These are phyloP conservation scores for Lablab purpureus DNA, from an alignment of 306 rosid genomes.

Conservation along the genomic window DNA sequence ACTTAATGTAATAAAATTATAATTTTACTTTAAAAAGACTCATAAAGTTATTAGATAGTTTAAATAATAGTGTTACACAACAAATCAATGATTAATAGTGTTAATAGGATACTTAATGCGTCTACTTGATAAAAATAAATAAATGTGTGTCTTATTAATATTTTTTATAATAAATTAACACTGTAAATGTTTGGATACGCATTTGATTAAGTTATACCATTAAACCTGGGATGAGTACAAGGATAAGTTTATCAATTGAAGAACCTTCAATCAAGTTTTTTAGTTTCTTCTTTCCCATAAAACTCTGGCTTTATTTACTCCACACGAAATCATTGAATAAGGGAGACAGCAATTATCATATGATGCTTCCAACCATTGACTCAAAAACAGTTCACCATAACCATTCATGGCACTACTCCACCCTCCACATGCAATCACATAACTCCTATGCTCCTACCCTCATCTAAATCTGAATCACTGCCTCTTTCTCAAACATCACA, in stretches of 20 bases:
- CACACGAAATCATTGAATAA: not conserved
- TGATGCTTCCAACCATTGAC: constrained; percentile 2
- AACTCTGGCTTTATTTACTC: constrained; percentile 10
- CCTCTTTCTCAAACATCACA: constrained; percentile 22
- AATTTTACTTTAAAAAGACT: too few species aligned
- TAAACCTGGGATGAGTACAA: not conserved
- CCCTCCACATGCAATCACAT: constrained; percentile 11
- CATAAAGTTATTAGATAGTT: too few species aligned
- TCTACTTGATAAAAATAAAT: too few species aligned
- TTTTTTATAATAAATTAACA: too few species aligned
- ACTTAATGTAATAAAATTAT: too few species aligned
- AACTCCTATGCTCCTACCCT: constrained; percentile 55
- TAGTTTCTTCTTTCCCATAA: constrained; percentile 1
- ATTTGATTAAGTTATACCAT: not conserved
- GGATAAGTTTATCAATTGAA: constrained; percentile 11
- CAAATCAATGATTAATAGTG: too few species aligned
- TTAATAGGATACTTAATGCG: too few species aligned
- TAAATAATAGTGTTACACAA: too few species aligned
- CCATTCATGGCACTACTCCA: constrained; percentile 43
- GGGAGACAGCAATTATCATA: not conserved
- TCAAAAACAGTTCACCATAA: not conserved
- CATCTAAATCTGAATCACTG: constrained; percentile 44
- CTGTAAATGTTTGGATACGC: not conserved
- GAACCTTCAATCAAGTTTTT: not conserved
- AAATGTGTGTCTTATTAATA: too few species aligned